These are phyloP conservation scores for Elaphomyces granulatus DNA, from an alignment of 495 filamentous ascomycete genomes.

Conservation along the genomic window DNA sequence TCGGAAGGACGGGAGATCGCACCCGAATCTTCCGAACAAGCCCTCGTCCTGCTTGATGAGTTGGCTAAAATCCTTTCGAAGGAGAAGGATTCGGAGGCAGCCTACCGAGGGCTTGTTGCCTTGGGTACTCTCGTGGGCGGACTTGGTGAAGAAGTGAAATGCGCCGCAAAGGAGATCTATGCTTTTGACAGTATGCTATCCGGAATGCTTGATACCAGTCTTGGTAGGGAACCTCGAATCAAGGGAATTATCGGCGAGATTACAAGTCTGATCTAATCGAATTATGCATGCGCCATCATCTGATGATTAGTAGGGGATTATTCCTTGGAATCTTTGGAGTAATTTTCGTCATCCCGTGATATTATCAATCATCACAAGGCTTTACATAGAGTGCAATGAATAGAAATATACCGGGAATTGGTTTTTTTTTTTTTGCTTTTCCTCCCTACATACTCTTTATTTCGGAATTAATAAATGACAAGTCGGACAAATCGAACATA, in stretches of 20 bases:
- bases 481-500: too few species aligned
- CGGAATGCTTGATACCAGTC: conserved; percentile 20
- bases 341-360: too few species aligned
- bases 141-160: conserved; percentile 32
- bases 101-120: conserved; percentile 72
- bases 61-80: conserved; percentile 44
- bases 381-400: too few species aligned
- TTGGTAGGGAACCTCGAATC: conserved; percentile 35
- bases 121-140: conserved; percentile 52
- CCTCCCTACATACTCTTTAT: too few species aligned
- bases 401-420: too few species aligned
- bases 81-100: conserved; percentile 64
- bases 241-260: conserved; percentile 37
- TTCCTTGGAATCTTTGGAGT: too few species aligned
- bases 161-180: conserved; percentile 36
- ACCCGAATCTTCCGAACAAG: conserved; percentile 39
- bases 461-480: too few species aligned
- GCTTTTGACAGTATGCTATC: conserved; percentile 24
- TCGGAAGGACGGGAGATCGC: conserved; percentile 18
- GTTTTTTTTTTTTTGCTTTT: too few species aligned
- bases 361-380: too few species aligned
- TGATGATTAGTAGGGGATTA: too few species aligned
- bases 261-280: too few species aligned
- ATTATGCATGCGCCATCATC: too few species aligned
- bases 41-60: conserved; percentile 45